A percentile compares a stretch with the other conserved stretches of the same genome.
These are phyloP conservation scores for Stromatinia cepivora DNA, from an alignment of 2,329 filamentous ascomycete genomes.

Conservation along the genomic window DNA sequence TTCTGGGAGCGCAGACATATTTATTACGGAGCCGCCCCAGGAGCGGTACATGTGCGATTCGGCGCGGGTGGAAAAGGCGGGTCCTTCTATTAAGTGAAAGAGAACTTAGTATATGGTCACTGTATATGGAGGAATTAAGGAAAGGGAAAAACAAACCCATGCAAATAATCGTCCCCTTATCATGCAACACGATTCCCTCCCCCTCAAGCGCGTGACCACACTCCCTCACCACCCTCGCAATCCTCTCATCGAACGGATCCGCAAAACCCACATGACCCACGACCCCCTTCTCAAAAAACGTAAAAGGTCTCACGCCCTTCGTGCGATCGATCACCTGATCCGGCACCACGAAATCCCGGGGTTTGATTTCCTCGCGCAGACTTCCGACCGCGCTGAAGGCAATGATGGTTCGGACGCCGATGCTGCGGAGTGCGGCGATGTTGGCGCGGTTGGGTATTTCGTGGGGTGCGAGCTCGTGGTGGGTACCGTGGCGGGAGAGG, in stretches of 20 bases:
- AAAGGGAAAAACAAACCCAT: constrained; percentile 66
- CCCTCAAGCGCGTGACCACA: constrained; percentile 77
- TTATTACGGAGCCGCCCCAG: constrained; percentile 94
- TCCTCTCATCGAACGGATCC: constrained; percentile 82
- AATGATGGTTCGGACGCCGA: constrained; percentile 88
- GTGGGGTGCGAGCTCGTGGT: constrained; percentile 89
- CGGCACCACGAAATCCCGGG: constrained; percentile 93
- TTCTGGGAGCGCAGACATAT: constrained; percentile 96
- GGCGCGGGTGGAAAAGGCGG: constrained; percentile 93
- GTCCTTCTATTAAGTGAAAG: constrained; percentile 64
- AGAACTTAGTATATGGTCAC: background rate
- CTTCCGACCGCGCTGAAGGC: constrained; percentile 95
- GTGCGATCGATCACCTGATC: constrained; percentile 98
- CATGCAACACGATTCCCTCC: constrained; percentile 81
- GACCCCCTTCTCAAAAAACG: constrained; percentile 90
- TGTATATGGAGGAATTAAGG: background rate
- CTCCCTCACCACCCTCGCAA: constrained; percentile 73
- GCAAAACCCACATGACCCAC: constrained; percentile 95
- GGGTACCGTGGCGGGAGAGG: constrained; percentile 83
- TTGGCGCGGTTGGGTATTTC: constrained; percentile 95
- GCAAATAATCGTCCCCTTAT: constrained; percentile 81
- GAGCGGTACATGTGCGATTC: constrained; percentile 93
- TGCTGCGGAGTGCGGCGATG: constrained; percentile 89
- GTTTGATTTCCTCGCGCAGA: constrained; percentile 87
- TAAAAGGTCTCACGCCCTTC: constrained; percentile 86